Evolutionary conservation across 257 asterid species (phyloP).

Genomic region (Solanum microdontum): DNA sequence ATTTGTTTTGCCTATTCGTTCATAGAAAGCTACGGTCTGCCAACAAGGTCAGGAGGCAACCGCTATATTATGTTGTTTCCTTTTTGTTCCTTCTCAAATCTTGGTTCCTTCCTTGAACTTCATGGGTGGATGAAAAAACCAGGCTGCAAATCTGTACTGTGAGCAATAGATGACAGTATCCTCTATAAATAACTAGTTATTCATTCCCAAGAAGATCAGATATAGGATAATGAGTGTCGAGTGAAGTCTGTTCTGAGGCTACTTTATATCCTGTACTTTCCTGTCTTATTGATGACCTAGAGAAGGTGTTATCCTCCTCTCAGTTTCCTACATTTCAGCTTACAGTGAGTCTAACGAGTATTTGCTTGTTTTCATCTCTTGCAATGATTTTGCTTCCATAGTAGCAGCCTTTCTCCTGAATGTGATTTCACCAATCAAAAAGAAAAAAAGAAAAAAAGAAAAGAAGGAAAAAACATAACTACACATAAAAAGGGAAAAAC

Average conservation of each 20-base stretch:
- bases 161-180: not conserved
- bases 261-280: not conserved
- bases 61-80: not conserved
- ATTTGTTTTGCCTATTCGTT: not conserved
- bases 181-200: not conserved
- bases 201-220: not conserved
- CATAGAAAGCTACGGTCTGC: not conserved
- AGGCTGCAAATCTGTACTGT: not conserved
- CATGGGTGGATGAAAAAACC: not conserved
- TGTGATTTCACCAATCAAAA: not conserved
- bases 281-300: not conserved
- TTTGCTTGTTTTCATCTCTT: not conserved
- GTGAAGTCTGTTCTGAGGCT: not conserved
- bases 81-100: not conserved
- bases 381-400: not conserved
- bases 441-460: not conserved
- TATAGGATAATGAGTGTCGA: not conserved
- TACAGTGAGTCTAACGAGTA: not conserved
- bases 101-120: not conserved
- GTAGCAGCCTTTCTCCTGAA: not conserved
- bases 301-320: not conserved
- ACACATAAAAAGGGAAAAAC: not conserved
- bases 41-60: not conserved
- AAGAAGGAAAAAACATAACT: not conserved
- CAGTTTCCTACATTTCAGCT: not conserved